A percentile compares a stretch with the other conserved stretches of the same genome.
Conservation (phyloP, 164 flowering plant genomes). For the Litsea cubeba region DNA sequence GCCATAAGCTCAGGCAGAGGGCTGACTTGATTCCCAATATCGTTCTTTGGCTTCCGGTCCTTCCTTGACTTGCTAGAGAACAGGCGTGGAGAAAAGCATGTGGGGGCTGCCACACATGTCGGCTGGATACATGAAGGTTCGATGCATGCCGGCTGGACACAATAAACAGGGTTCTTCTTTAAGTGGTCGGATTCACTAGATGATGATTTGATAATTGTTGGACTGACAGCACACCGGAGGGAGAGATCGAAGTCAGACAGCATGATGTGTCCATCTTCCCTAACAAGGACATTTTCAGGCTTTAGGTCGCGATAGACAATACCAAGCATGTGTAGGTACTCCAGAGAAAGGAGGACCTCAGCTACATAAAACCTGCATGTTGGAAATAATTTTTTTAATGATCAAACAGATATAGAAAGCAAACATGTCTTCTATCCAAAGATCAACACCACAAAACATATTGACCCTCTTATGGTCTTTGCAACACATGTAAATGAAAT, state of each 20-base stretch:
- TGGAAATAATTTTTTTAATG: background rate
- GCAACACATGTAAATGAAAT: too few species aligned
- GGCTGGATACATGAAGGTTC: conserved; percentile 71
- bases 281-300: conserved; percentile 86
- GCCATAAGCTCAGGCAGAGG: conserved; percentile 47
- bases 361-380: conserved; percentile 81
- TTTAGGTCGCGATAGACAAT: conserved; percentile 83
- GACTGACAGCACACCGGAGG: conserved; percentile 73
- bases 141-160: conserved; percentile 76
- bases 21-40: conserved; percentile 67
- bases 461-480: too few species aligned
- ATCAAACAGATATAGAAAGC: too few species aligned
- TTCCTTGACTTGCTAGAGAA: conserved; percentile 69
- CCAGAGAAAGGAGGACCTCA: conserved; percentile 76
- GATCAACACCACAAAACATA: too few species aligned
- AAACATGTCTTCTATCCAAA: too few species aligned
- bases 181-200: conserved; percentile 36
- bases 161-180: conserved; percentile 46
- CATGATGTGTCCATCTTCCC: conserved; percentile 92
- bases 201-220: conserved; percentile 67
- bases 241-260: conserved; percentile 85
- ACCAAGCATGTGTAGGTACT: conserved; percentile 93
- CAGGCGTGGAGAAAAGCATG: conserved; percentile 67
- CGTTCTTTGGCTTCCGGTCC: conserved; percentile 56
- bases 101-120: conserved; percentile 62